Evolutionary conservation across 163 green algal species (phyloP), one percentile per base, ranked within the genome.

Genomic region (Scenedesmus sp.): DNA sequence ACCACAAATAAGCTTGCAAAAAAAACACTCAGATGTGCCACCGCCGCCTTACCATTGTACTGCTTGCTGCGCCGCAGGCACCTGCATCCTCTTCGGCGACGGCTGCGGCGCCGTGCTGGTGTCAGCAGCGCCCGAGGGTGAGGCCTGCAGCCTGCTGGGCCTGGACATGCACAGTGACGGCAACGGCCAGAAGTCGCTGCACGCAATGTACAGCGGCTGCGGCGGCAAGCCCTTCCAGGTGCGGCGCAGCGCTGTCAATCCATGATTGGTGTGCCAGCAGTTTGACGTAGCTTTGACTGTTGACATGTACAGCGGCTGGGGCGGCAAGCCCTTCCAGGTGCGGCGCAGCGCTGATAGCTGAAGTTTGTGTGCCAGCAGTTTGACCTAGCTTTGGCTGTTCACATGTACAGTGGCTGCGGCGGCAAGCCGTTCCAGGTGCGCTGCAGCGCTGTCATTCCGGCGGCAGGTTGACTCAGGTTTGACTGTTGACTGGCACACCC

Each of bases 61-160:
- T 15, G 56, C 57, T 18, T 76, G 9, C 86, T 54, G 15, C 52
- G 26, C 60, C 88, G 59, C 93, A 96, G 96, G 93, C 10, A 99
- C 98, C 4, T 99, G 98, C 95, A 99, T 99, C 86, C 94, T 99
- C 34, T 99, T 99, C 95, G 98, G 98, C 8, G 98, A 99, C 92
- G 98, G 97, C 52, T 97, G 94, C 85, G 98, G 98, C 0, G 98
- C 98, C 4, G 96, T 99, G 64, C 91, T 99, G 26, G 23, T 99
- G 73, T 94, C 93, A 7, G 94, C 95, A n/a, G 91, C 95, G 16
- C 88, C 93, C 0, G 95, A 96, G 15, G 90, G 84, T 0, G 74
- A 62, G 76, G 8, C 90, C 56, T 94, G 96, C 93, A 93, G 81
- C 23, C 91, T 99, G 56, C 95, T 99, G 46, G 97, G 98, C 2